Percentiles rank a stretch among this genome's conserved stretches.
These are phyloP conservation scores for Torulaspora quercuum DNA, from an alignment of 805 yeast genomes.

Conservation along the genomic window DNA sequence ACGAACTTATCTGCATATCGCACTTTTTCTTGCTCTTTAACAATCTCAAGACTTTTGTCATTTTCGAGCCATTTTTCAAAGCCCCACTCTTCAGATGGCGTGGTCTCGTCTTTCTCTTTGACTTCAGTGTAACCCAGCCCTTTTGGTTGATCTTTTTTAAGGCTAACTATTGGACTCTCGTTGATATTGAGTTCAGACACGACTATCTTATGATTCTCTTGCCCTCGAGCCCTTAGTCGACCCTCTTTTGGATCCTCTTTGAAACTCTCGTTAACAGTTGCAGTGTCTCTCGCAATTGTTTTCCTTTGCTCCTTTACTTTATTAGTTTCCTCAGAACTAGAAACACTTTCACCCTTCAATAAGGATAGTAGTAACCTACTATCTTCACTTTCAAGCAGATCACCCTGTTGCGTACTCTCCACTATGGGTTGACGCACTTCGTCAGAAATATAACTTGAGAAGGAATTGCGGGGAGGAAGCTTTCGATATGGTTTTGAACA, in stretches of 20 bases:
- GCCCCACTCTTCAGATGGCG: not conserved
- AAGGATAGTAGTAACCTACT: conserved; percentile 9
- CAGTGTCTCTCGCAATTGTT: no score
- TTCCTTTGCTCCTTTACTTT: conserved; percentile 1
- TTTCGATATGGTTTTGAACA: conserved; percentile 6
- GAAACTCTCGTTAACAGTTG: no score
- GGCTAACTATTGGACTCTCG: no score
- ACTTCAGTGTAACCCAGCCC: no score
- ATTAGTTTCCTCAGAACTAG: not conserved
- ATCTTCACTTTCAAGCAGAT: conserved; percentile 5
- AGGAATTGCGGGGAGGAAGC: conserved; percentile 10
- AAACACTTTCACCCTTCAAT: conserved; percentile 8
- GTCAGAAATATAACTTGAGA: conserved; percentile 10
- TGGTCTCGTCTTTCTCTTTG: no score
- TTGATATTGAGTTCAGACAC: no score
- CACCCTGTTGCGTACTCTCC: conserved; percentile 12
- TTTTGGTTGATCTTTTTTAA: no score
- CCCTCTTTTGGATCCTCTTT: no score
- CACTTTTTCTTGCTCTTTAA: conserved; percentile 11
- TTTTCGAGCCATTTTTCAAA: not conserved
- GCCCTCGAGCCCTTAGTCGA: no score
- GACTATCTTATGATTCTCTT: no score
- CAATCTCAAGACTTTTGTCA: conserved; percentile 12
- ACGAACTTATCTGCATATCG: conserved; percentile 30
- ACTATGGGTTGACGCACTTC: conserved; percentile 7